These are phyloP conservation scores for Phytophthora uliginosa DNA, from an alignment of 352 stramenopile species.

Conservation along the genomic window DNA sequence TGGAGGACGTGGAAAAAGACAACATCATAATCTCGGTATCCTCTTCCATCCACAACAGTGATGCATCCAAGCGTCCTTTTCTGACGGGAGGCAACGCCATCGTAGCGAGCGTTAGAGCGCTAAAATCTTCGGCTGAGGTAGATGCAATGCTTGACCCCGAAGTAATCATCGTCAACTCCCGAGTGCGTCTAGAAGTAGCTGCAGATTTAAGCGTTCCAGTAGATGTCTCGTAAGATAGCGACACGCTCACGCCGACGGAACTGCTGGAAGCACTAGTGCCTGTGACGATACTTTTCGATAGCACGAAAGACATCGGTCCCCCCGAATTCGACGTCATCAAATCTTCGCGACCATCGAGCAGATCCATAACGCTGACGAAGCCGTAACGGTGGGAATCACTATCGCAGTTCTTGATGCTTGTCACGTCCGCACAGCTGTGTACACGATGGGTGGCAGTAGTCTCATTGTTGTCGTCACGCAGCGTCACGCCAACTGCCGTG, in stretches of 20 bases:
- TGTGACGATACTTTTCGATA: slow-evolving; percentile 74
- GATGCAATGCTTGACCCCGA: slow-evolving; percentile 25
- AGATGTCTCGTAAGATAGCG: slow-evolving; percentile 65
- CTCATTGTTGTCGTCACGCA: slow-evolving; percentile 41
- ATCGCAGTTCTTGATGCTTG: slow-evolving; percentile 53
- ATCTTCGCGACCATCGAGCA: slow-evolving; percentile 61
- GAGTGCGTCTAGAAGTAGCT: slow-evolving; percentile 45
- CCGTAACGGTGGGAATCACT: slow-evolving; percentile 55
- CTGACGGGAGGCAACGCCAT: slow-evolving; percentile 63
- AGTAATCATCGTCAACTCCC: slow-evolving; percentile 55
- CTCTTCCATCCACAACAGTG: slow-evolving; percentile 80
- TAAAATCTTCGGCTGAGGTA: slow-evolving; percentile 41
- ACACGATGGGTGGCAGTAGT: slow-evolving; percentile 37
- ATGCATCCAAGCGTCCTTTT: slow-evolving; percentile 67
- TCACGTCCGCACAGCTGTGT: slow-evolving; percentile 64
- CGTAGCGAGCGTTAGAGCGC: slow-evolving; percentile 63
- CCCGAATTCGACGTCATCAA: slow-evolving; percentile 59
- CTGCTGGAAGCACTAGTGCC: slow-evolving; percentile 41
- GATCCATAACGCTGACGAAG: slow-evolving; percentile 73
- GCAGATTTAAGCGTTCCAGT: slow-evolving; percentile 44
- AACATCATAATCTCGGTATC: slow-evolving; percentile 74
- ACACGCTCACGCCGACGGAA: slow-evolving; percentile 57
- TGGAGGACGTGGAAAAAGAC: slow-evolving; percentile 82
- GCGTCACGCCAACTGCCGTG: slow-evolving; percentile 60
- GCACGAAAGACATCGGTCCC: slow-evolving; percentile 63